phyloP scores from a whole-genome alignment of 257 asterid genomes.

The Paraleonurus japonicus region DNA sequence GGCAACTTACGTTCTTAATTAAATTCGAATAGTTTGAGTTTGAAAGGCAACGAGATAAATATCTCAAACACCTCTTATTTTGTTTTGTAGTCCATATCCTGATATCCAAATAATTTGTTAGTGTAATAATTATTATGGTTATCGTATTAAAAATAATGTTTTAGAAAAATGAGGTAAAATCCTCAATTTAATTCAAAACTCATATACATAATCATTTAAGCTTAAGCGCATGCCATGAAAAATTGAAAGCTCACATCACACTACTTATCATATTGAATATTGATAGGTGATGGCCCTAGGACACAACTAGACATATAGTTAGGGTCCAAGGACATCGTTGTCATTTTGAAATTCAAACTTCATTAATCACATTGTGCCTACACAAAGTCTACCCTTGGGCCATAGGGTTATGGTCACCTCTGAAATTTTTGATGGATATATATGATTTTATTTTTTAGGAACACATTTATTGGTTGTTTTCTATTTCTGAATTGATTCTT shows the following conservation, averaged over 20 bases:
- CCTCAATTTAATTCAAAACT: not conserved
- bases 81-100: too few species aligned
- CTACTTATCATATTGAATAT: not conserved
- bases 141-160: too few species aligned
- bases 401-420: not conserved
- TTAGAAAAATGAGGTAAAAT: not conserved
- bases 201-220: not conserved
- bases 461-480: too few species aligned
- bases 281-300: not conserved
- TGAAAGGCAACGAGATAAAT: too few species aligned
- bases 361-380: constrained; percentile 2
- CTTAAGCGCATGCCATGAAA: not conserved
- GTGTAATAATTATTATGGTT: too few species aligned
- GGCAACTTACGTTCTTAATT: too few species aligned
- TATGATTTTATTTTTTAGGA: too few species aligned
- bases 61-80: too few species aligned
- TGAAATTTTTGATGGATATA: too few species aligned
- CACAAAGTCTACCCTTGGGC: not conserved
- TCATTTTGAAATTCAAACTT: constrained; percentile 1
- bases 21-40: too few species aligned
- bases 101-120: too few species aligned
- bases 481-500: too few species aligned
- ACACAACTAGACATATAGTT: not conserved
- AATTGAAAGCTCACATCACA: constrained; percentile 2
- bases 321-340: constrained; percentile 18